These are phyloP conservation scores for Ophiostoma novo-ulmi DNA, from an alignment of 2,329 filamentous ascomycete genomes.

Conservation along the genomic window DNA sequence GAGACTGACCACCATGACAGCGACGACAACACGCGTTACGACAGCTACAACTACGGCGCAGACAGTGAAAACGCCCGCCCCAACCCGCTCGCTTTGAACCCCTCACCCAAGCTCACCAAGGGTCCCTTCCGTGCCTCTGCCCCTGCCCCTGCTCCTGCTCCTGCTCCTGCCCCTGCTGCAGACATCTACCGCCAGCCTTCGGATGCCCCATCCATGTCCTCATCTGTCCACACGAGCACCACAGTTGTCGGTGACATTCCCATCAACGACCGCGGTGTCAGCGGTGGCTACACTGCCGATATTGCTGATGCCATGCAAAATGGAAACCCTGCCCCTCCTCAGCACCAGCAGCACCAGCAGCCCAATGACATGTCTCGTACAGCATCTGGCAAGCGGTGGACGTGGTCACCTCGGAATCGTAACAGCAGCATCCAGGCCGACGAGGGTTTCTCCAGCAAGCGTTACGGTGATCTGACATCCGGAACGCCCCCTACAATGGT, in stretches of 20 bases:
- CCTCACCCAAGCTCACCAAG: conserved; percentile 30
- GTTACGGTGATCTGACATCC: conserved; percentile 55
- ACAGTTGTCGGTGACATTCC: conserved; percentile 42
- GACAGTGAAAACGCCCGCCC: conserved; percentile 37
- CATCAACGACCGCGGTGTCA: conserved; percentile 42
- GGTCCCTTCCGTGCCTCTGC: conserved; percentile 27
- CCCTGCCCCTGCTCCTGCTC: conserved; percentile 31
- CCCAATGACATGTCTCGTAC: conserved; percentile 13
- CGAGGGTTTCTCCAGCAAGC: conserved; percentile 45
- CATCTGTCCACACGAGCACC: conserved; percentile 23
- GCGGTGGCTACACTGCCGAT: conserved; percentile 33
- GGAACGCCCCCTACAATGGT: conserved; percentile 52
- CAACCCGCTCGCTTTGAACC: conserved; percentile 52
- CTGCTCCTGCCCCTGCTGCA: conserved; percentile 30
- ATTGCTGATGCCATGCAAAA: conserved; percentile 21
- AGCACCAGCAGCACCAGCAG: conserved; percentile 15
- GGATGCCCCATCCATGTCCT: conserved; percentile 24
- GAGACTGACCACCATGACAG: conserved; percentile 26
- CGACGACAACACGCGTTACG: conserved; percentile 32
- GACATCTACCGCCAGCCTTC: conserved; percentile 31
- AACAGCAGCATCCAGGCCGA: conserved; percentile 49
- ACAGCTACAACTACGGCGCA: conserved; percentile 26
- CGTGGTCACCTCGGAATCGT: conserved; percentile 25
- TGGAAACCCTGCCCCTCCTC: conserved; percentile 10
- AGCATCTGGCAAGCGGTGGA: conserved; percentile 26